Evolutionary conservation across 345 rosid genomes (phyloP).

Genomic region (Stellera chamaejasme): DNA sequence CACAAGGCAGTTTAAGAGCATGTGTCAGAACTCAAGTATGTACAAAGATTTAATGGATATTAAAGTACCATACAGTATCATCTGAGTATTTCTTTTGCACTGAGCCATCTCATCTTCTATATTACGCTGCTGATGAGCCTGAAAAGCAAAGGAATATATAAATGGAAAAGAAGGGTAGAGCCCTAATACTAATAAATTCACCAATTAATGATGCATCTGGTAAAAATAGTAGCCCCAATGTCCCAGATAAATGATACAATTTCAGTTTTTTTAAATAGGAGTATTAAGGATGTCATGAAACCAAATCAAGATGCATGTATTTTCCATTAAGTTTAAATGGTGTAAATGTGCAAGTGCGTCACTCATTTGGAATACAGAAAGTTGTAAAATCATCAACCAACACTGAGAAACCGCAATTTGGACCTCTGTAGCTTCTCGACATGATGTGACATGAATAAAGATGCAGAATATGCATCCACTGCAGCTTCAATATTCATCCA

Average conservation of each 20-base stretch:
- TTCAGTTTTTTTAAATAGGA: no score
- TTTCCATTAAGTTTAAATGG: no score
- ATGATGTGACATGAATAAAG: neutral
- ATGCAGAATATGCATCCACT: no score
- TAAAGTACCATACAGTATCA: slow-evolving; percentile 34
- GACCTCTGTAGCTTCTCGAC: neutral
- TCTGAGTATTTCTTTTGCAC: slow-evolving; percentile 44
- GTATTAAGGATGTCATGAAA: no score
- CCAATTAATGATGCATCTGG: neutral
- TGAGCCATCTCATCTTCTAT: slow-evolving; percentile 64
- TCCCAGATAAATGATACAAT: no score
- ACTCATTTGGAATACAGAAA: no score
- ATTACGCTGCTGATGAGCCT: slow-evolving; percentile 54
- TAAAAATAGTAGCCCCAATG: no score
- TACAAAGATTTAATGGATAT: neutral
- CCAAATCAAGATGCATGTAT: no score
- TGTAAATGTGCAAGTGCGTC: no score
- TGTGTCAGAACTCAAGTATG: neutral
- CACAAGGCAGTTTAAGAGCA: neutral
- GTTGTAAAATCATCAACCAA: neutral
- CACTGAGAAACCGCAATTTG: neutral
- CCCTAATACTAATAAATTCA: neutral
- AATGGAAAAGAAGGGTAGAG: neutral
- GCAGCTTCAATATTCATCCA: no score
- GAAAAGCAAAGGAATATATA: slow-evolving; percentile 15